Evolutionary conservation across 2,329 filamentous ascomycete species (phyloP), one percentile per base, ranked within the genome.

Genomic region (Scedosporium minutisporum): DNA sequence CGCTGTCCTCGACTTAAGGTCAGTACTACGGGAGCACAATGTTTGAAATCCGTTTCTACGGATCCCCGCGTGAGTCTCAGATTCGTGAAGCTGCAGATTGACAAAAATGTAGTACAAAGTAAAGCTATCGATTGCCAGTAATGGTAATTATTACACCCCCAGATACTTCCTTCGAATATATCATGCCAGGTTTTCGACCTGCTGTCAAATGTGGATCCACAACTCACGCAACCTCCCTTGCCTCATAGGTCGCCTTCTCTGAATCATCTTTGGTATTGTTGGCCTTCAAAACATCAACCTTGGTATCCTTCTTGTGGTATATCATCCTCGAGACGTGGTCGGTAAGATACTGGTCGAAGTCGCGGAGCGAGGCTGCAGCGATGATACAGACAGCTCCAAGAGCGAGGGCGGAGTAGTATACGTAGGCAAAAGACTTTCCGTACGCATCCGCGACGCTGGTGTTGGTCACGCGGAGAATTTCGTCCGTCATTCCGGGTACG

Each of bases 341-440:
- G 6, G 64, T 67, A 21, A 67, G 57, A 60, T 67, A 63, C 25
- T 60, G 62, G 29, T 66, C 66, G 27, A 67, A 67, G 63, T 67
- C 66, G 3, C 65, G 62, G n/a, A 64, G 33, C 41, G 25, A 60
- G 25, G 63, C 12, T 9, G 63, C 62, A 6, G 66, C 65, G 41
- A 65, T 58, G 44, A 66, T 60, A 9, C 58, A 59, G 57, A 66
- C 25, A 6, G 63, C 57, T 7, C 65, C 64, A 27, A 67, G 27
- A 4, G 64, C 65, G 6, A 65, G 38, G 27, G 63, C 64, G 1
- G 62, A 63, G 41, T 67, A 67, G 57, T 65, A 67, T 12, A 65
- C 63, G 44, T 66, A 67, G n/a, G 64, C 60, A 57, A 66, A 67
- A 6, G 65, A 59, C 6, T 48, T 55, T 6, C 63, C 64, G 58